A percentile compares a stretch with the other conserved stretches of the same genome.
These are phyloP conservation scores for Ziziphus jujuba DNA, from an alignment of 306 rosid species.

Conservation along the genomic window DNA sequence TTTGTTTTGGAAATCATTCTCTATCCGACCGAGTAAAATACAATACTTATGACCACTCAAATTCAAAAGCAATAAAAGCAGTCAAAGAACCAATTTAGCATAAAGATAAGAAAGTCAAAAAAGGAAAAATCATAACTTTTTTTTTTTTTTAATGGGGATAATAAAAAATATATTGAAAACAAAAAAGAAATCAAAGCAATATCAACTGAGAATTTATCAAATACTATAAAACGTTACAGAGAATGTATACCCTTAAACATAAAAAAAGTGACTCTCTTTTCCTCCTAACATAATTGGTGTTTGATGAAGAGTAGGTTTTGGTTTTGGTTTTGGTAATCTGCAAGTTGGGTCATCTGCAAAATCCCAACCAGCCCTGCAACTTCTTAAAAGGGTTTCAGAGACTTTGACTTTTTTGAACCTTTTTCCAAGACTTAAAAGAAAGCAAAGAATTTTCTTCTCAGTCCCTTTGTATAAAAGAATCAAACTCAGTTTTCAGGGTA, in stretches of 20 bases:
- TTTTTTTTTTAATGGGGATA: neutral
- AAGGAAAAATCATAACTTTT: neutral
- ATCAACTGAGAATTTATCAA: neutral
- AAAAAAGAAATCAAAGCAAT: neutral
- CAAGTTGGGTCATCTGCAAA: neutral
- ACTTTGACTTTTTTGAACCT: neutral
- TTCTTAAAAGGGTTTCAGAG: conserved; percentile 30
- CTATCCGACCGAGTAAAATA: conserved; percentile 11
- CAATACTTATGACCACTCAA: conserved; percentile 33
- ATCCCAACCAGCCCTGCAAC: conserved; percentile 12
- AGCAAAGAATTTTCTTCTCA: conserved; percentile 4
- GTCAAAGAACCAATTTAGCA: conserved; percentile 22
- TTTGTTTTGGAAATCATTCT: neutral
- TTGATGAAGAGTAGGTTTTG: conserved; percentile 17
- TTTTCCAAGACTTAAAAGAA: conserved; percentile 22
- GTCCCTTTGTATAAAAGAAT: conserved; percentile 1
- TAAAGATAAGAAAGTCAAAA: conserved; percentile 17
- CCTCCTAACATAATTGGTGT: neutral
- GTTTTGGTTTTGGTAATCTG: neutral
- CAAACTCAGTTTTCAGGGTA: conserved; percentile 19
- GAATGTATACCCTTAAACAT: no score
- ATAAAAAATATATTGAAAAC: no score
- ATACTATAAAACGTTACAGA: neutral
- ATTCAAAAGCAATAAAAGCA: conserved; percentile 23
- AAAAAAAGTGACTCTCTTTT: neutral